Evolutionary conservation across 2,329 filamentous ascomycete species (phyloP), one percentile per base, ranked within the genome.

Genomic region (Nothophoma quercina): DNA sequence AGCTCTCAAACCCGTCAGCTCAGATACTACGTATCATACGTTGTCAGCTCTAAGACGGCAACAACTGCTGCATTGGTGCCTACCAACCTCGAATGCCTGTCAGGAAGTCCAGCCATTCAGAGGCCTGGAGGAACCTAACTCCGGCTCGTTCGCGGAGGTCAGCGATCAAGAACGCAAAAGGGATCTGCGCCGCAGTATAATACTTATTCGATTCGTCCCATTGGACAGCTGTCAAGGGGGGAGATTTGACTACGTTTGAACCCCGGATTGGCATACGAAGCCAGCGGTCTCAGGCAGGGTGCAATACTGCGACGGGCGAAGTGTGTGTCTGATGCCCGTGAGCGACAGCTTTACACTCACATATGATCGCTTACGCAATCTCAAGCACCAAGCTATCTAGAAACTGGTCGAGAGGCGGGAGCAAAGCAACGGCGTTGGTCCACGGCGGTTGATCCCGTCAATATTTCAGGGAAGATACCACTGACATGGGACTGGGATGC

Each of bases 401-500:
- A 44, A 53, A 38, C 21, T 28, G 39, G 6, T 39, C 13, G 22
- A 39, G 28, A 10, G 16, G 28, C 50, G 43, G 36, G 43, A 47
- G 22, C 16, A 39, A 12, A 48, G 26, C n/a, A 44, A 53, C 43
- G 50, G 50, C 38, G 44, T 35, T 44, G 33, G 50, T 40, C 55
- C 47, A 49, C 15, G 42, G 46, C 59, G 59, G 60, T 44, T 55
- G 53, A 40, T 61, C 45, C 63, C 60, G 61, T 58, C 59, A 60
- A 57, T 55, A 52, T 42, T 61, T 40, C 55, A 59, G 55, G 55
- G 51, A 56, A 44, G 48, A 61, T 62, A 59, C 69, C 70, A 63
- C 55, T 60, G 66, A 70, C 69, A 71, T 66, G 69, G 70, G 57
- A 55, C 64, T 64, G 69, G 69, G 62, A 70, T 58, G 39, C 45